These are phyloP conservation scores for Corniculantispora saksenae DNA, from an alignment of 2,329 filamentous ascomycete species.

Conservation along the genomic window DNA sequence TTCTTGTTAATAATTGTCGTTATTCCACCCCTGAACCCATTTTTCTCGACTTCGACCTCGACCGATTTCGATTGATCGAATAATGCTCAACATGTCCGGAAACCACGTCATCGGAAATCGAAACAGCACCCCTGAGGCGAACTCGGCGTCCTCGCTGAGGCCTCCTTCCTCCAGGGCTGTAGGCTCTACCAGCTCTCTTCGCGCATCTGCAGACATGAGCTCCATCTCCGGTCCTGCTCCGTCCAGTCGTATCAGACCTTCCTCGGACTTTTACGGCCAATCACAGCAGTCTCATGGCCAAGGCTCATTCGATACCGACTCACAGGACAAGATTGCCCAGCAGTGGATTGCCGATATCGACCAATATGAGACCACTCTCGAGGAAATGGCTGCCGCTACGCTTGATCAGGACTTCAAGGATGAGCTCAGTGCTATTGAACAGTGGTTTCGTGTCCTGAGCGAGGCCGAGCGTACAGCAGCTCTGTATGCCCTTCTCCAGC, in stretches of 20 bases:
- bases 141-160: constrained; percentile 77
- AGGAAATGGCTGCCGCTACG: constrained; percentile 99
- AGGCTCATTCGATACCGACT: constrained; percentile 70
- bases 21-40: constrained; percentile 24
- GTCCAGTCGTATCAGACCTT: constrained; percentile 82
- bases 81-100: constrained; percentile 66
- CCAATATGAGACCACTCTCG: constrained; percentile 96
- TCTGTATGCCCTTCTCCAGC: constrained; percentile 91
- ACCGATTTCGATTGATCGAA: constrained; percentile 24
- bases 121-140: constrained; percentile 94
- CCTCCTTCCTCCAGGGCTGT: constrained; percentile 78
- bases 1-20: constrained; percentile 26
- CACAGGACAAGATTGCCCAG: constrained; percentile 89
- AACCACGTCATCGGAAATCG: constrained; percentile 77
- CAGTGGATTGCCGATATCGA: constrained; percentile 99
- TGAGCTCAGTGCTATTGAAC: constrained; percentile 96
- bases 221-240: constrained; percentile 68
- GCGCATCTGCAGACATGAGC: constrained; percentile 94
- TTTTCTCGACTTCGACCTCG: constrained; percentile 5
- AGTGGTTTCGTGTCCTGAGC: constrained; percentile 97
- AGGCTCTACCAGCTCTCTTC: constrained; percentile 79
- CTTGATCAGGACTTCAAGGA: constrained; percentile 99
- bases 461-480: constrained; percentile 96
- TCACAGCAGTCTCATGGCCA: constrained; percentile 68
- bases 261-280: constrained; percentile 91